These are phyloP conservation scores for Cladosporium sp. DNA, from an alignment of 2,329 filamentous ascomycete genomes.

Conservation along the genomic window DNA sequence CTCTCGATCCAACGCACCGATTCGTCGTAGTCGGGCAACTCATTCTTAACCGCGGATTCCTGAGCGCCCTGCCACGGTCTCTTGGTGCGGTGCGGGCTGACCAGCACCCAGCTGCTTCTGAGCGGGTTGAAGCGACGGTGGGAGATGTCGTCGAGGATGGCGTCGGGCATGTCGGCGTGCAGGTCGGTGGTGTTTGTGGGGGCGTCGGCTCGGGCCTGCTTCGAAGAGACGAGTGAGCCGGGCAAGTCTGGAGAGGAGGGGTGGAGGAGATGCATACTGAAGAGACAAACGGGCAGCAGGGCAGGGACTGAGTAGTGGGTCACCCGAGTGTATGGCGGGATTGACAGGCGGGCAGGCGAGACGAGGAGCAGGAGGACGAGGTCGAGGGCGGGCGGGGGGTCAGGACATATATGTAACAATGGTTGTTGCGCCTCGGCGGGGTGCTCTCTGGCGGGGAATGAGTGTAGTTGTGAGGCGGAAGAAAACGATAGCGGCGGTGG, in stretches of 20 bases:
- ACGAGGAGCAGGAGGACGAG: neutral
- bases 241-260: conserved; percentile 18
- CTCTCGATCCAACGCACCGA: conserved; percentile 32
- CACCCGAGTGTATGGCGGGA: conserved; percentile 1
- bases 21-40: conserved; percentile 72
- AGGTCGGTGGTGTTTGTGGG: neutral
- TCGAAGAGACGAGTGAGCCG: conserved; percentile 13
- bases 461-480: neutral
- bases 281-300: conserved; percentile 1
- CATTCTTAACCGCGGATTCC: conserved; percentile 44
- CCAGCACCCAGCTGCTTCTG: conserved; percentile 84
- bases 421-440: neutral
- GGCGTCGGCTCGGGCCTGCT: conserved; percentile 8
- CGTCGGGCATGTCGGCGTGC: conserved; percentile 40
- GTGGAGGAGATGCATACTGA: conserved; percentile 25
- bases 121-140: conserved; percentile 92
- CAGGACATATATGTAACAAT: conserved; percentile 2
- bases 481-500: conserved; percentile 3
- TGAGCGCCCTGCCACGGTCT: conserved; percentile 81
- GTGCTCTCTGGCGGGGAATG: neutral
- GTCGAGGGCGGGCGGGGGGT: neutral
- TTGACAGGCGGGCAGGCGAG: neutral
- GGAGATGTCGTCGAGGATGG: conserved; percentile 83
- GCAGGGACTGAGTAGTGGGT: neutral
- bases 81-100: conserved; percentile 94